Evolutionary conservation across 257 asterid species (phyloP).

Genomic region (Pogostemon cablin): DNA sequence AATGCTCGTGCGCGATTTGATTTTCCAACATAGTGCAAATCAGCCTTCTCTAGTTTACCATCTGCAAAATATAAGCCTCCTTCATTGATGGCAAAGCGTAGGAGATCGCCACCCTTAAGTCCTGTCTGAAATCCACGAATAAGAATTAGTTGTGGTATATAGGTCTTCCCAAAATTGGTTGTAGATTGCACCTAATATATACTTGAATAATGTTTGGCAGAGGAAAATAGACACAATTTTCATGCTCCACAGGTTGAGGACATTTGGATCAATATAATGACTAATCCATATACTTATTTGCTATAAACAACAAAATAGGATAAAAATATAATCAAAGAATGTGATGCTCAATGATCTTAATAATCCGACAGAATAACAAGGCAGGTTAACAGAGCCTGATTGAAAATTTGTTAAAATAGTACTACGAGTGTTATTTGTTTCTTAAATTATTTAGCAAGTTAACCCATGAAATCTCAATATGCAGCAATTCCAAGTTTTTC

Average conservation of each 20-base stretch:
- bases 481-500: too few species aligned
- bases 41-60: constrained; percentile 81
- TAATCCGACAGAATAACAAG: too few species aligned
- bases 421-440: too few species aligned
- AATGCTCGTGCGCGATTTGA: constrained; percentile 82
- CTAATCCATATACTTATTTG: background rate
- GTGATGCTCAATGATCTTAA: too few species aligned
- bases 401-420: too few species aligned
- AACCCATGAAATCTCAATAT: too few species aligned
- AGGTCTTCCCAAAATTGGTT: background rate
- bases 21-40: constrained; percentile 74
- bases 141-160: background rate
- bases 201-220: background rate
- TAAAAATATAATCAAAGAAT: too few species aligned
- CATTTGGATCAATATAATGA: background rate
- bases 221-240: constrained; percentile 5
- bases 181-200: background rate
- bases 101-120: constrained; percentile 64
- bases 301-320: too few species aligned
- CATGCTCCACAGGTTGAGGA: background rate
- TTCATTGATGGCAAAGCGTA: constrained; percentile 63
- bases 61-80: constrained; percentile 67
- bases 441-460: too few species aligned
- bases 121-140: constrained; percentile 54
- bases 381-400: too few species aligned